Evolutionary conservation across 1,284 basidiomycete species (phyloP), one percentile per base, ranked within the genome.

Genomic region (Ustilago shanxiensis): DNA sequence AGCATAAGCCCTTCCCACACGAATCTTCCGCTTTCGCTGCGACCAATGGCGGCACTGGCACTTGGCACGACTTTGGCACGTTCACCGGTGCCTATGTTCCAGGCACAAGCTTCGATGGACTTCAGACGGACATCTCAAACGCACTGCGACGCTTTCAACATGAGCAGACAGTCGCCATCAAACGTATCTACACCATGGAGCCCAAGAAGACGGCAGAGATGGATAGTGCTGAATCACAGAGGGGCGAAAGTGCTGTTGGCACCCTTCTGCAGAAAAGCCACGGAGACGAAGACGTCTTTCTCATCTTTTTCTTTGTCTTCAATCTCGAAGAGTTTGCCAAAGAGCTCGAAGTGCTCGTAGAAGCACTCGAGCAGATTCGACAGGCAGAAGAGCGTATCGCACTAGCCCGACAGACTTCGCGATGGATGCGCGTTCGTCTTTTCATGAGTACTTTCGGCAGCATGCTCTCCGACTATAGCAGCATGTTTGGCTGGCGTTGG

Each of bases 261-360:
- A 41, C 52, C 13, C 52, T 63, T 18, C 13, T 61, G 62, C 68
- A 64, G 13, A 60, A 76, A 24, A 57, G 33, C 65, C 67, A 71
- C 14, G 74, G 74, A 13, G 78, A 83, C 57, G 82, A 84, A 61
- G 78, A 75, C 29, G 65, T 84, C 63, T 81, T 84, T 24, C 64
- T 84, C 20, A 79, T 84, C 52, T 84, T 83, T 45, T 84, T 83
- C 67, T 84, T 83, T 24, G 68, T 83, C 41, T 84, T 84, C 66
- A 81, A 81, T 24, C 69, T 84, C 20, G 82, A 84, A 54, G 82
- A 84, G 51, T 81, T 84, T 29, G 77, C 81, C 24, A 73, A 74
- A 31, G 79, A 83, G 45, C 58, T 80, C 5, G 66, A 74, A 45
- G 60, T 68, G 28, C 69, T 84, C 0, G 57, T 83, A 22, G 68